Percentiles rank a stretch among this genome's conserved stretches.
Conservation (phyloP, 2,329 filamentous ascomycete species). For the Nothopassalora personata region DNA sequence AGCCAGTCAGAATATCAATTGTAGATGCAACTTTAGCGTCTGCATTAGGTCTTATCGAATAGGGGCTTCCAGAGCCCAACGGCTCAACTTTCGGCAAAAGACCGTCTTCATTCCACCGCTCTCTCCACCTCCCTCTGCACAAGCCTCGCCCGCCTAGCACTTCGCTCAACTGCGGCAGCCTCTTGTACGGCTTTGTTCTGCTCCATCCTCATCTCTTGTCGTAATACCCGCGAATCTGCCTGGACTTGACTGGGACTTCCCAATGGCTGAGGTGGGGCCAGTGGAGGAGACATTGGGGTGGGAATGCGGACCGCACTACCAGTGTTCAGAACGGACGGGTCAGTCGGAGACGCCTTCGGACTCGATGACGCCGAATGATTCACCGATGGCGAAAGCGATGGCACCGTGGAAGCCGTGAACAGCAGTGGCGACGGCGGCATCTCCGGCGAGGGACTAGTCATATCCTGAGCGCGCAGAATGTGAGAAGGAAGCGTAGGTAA, state of each 20-base stretch:
- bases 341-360: not conserved
- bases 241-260: not conserved
- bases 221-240: constrained; percentile 8
- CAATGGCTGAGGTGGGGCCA: not conserved
- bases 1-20: not conserved
- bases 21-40: not conserved
- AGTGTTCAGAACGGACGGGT: not conserved
- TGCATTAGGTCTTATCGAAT: not conserved
- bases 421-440: constrained; percentile 7
- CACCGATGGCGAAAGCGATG: constrained; percentile 7
- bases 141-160: constrained; percentile 13
- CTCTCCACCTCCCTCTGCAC: constrained; percentile 4
- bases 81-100: no score
- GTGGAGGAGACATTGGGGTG: not conserved
- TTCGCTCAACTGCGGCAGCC: constrained; percentile 20
- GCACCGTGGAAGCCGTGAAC: constrained; percentile 11
- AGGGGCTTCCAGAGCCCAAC: no score
- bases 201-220: constrained; percentile 16
- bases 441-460: not conserved
- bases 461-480: constrained; percentile 10
- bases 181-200: constrained; percentile 19
- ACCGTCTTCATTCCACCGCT: not conserved
- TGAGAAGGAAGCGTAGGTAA: constrained; percentile 13
- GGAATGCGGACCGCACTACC: not conserved
- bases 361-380: not conserved